Conservation (phyloP, 1,139 yeast species). For the Candida sanyaensis region DNA sequence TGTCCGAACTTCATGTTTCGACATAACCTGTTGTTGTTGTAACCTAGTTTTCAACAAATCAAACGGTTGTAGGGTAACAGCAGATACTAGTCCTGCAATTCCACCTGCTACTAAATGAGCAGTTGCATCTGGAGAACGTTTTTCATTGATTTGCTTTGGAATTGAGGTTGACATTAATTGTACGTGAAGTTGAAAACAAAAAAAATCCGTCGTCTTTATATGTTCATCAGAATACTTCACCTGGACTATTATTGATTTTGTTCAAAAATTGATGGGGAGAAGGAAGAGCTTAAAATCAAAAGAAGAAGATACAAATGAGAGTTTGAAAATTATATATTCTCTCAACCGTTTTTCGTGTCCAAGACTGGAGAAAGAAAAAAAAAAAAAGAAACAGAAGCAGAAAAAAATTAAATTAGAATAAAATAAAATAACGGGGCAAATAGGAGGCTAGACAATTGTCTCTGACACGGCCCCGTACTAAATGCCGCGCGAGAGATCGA, state of each 20-base stretch:
- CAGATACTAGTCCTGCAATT: constrained; percentile 81
- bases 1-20: constrained; percentile 40
- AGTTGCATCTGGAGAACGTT: constrained; percentile 17
- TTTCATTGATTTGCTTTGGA: neutral
- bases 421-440: too few species aligned
- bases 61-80: constrained; percentile 83
- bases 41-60: constrained; percentile 87
- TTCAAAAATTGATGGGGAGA: too few species aligned
- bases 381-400: too few species aligned
- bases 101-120: constrained; percentile 81
- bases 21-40: constrained; percentile 62
- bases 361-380: too few species aligned
- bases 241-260: neutral
- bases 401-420: too few species aligned
- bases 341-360: too few species aligned
- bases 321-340: too few species aligned
- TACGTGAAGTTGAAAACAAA: neutral
- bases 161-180: constrained; percentile 2
- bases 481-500: neutral
- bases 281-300: too few species aligned
- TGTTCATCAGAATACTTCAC: neutral
- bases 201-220: neutral
- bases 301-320: too few species aligned
- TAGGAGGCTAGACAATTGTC: too few species aligned
- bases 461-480: too few species aligned